A percentile compares a stretch with the other conserved stretches of the same genome.
These are phyloP conservation scores for Carex littledalei DNA, from an alignment of 176 grass and related monocot species.

Conservation along the genomic window DNA sequence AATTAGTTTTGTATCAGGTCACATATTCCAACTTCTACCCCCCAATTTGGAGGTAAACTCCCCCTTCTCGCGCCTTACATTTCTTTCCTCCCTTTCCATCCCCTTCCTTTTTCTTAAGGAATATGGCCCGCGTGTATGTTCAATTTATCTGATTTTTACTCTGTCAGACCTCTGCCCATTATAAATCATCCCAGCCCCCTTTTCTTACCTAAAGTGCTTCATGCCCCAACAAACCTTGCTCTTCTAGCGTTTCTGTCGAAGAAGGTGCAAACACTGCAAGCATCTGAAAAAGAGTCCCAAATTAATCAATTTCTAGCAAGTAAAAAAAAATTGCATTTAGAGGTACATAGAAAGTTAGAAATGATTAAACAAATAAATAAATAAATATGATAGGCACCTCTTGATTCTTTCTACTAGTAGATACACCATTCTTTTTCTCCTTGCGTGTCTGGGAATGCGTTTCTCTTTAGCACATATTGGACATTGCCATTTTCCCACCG, in stretches of 20 bases:
- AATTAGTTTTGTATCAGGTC: no score
- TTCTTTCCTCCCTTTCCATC: no score
- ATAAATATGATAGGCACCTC: constrained; percentile 43
- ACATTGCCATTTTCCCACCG: no score
- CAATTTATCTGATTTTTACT: no score
- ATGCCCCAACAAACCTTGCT: neutral
- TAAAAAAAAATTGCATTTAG: neutral
- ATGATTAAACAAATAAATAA: neutral
- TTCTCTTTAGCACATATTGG: neutral
- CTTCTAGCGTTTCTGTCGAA: constrained; percentile 30
- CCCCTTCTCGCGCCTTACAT: no score
- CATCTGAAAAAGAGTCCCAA: constrained; percentile 3
- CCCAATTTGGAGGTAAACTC: no score
- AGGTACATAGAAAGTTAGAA: neutral
- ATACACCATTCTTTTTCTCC: constrained; percentile 33
- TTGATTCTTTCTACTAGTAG: constrained; percentile 46
- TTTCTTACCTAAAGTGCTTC: no score
- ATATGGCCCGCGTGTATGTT: no score
- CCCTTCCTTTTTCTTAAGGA: no score
- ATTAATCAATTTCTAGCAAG: neutral
- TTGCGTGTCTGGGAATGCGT: constrained; percentile 46
- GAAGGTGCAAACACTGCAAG: constrained; percentile 21
- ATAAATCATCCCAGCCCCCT: no score
- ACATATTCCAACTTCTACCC: no score
- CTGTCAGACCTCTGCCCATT: no score